Conservation (phyloP, 352 stramenopile species). For the Phytophthora syringae region DNA sequence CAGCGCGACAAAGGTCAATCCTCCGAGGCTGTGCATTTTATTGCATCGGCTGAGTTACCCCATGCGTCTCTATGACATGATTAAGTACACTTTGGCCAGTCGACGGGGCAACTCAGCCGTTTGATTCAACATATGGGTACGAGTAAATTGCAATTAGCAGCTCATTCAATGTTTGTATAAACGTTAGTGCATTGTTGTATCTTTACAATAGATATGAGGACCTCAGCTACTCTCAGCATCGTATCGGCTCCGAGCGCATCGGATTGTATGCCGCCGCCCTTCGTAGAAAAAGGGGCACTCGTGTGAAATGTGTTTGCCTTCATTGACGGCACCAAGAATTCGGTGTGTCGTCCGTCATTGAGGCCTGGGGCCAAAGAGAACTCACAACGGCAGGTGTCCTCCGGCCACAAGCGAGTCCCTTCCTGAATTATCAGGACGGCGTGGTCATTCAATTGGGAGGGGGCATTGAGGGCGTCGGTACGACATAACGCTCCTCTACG, state of each 20-base stretch:
- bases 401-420: not conserved
- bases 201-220: too few species aligned
- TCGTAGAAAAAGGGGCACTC: not conserved
- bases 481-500: constrained; percentile 3
- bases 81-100: constrained; percentile 10
- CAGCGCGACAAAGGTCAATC: not conserved
- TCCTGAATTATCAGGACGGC: constrained; percentile 11
- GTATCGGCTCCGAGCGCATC: not conserved
- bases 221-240: not conserved
- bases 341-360: constrained; percentile 4
- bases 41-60: constrained; percentile 17
- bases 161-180: not conserved
- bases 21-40: constrained; percentile 13
- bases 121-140: constrained; percentile 14
- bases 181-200: too few species aligned
- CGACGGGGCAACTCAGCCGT: constrained; percentile 8
- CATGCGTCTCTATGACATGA: constrained; percentile 19
- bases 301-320: constrained; percentile 12
- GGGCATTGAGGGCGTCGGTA: not conserved
- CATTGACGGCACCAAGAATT: constrained; percentile 16
- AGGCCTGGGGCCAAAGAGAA: not conserved
- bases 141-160: not conserved
- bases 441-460: constrained; percentile 7
- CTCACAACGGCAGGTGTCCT: constrained; percentile 8
- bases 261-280: constrained; percentile 3